Evolutionary conservation across 2,329 filamentous ascomycete genomes (phyloP), one percentile per base, ranked within the genome.

Genomic region (Colletotrichum somersetense): DNA sequence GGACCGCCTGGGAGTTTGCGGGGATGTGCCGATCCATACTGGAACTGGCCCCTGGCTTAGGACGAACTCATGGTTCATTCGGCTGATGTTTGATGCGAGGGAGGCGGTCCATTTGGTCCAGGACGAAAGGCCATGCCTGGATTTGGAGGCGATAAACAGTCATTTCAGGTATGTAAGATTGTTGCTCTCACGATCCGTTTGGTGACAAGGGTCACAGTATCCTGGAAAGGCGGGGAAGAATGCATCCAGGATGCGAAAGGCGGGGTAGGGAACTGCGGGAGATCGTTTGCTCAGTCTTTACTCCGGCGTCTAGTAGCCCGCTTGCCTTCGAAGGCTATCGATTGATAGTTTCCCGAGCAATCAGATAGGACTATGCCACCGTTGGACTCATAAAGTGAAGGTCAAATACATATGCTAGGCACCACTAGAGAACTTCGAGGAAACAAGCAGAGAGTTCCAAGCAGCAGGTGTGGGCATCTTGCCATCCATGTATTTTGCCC

Each of bases 81-180:
- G 67, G 67, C 20, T 12, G 40, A 67, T 67, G 33, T 71, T 71
- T 71, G 55, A 14, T 58, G 63, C 67, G 67, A 71, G 67, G 35
- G 56, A 20, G 46, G 59, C 6, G 8, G 30, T 40, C n/a, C 52
- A 14, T 30, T n/a, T 12, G 10, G 53, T 57, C 53, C 40, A 59
- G 18, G 30, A 35, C 42, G 40, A 35, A 26, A 23, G 46, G 7
- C 12, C 23, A 42, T 53, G 42, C 53, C 46, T 38, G 46, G 11
- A 52, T 18, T 52, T n/a, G 11, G 20, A 26, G 46, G 20, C 33
- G 46, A 40, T 11, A 20, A n/a, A 23, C 46, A 16, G 14, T 46
- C 35, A 10, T n/a, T 63, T 62, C 33, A 18, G 8, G 20, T 40
- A 12, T 11, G 61, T 40, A 12, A 16, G 61, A 8, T n/a, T 16